phyloP scores from a whole-genome alignment of 2,329 filamentous ascomycete species.

The Fusarium equiseti region DNA sequence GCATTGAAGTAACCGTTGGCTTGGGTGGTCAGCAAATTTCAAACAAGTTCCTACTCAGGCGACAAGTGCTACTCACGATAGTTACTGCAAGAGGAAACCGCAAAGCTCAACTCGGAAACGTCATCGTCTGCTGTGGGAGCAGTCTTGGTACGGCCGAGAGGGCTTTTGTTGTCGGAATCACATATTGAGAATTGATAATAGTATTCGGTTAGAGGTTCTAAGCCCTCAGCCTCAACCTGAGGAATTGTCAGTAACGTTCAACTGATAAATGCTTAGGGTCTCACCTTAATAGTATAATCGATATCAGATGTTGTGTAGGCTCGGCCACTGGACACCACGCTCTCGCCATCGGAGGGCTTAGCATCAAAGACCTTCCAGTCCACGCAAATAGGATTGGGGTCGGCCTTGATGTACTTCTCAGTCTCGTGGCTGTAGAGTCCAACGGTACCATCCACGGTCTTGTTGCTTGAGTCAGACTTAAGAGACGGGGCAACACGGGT shows the following conservation, averaged over 20 bases:
- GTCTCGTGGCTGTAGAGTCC: conserved; percentile 63
- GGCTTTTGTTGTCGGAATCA: conserved; percentile 69
- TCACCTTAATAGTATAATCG: conserved; percentile 79
- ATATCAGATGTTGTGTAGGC: conserved; percentile 79
- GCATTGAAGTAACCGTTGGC: conserved; percentile 68
- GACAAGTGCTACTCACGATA: conserved; percentile 54
- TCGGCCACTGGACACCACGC: conserved; percentile 66
- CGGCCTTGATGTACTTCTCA: conserved; percentile 53
- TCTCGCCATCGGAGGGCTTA: conserved; percentile 50
- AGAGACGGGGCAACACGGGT: conserved; percentile 60
- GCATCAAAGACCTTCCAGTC: conserved; percentile 68
- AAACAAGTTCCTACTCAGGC: fast-evolving
- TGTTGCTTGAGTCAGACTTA: conserved; percentile 60
- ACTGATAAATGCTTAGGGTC: fast-evolving
- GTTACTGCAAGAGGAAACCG: conserved; percentile 79
- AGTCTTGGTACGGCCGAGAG: conserved; percentile 77
- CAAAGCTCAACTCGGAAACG: conserved; percentile 69
- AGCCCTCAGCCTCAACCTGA: conserved; percentile 72
- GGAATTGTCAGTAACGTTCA: not conserved
- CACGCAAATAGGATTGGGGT: conserved; percentile 70
- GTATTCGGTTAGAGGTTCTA: conserved; percentile 74
- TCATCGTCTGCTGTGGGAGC: conserved; percentile 68
- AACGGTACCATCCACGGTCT: conserved; percentile 52
- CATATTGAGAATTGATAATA: conserved; percentile 79
- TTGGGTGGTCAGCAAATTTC: not conserved